Evolutionary conservation across 768 basidiomycete genomes (phyloP).

Genomic region (Naganishia friedmannii): DNA sequence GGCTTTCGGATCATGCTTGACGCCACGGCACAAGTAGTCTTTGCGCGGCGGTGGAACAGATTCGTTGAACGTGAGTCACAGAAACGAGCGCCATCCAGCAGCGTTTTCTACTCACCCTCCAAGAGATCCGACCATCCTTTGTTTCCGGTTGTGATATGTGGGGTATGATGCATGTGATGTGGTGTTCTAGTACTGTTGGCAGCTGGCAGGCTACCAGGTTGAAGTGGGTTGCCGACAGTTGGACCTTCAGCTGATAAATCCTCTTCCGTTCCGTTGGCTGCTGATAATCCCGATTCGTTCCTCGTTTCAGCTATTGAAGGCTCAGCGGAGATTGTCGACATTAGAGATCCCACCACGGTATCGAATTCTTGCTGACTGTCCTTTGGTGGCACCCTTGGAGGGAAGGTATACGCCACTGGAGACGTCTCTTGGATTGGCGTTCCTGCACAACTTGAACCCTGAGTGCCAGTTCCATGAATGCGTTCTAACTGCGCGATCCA

Average conservation of each 20-base stretch:
- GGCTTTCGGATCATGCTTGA: constrained; percentile 13
- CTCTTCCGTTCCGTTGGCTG: no score
- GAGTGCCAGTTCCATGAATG: constrained; percentile 1
- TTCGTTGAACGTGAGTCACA: not conserved
- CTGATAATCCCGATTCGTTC: constrained; percentile 8
- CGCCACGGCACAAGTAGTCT: constrained; percentile 32
- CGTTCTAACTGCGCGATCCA: constrained; percentile 31
- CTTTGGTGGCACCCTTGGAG: constrained; percentile 1
- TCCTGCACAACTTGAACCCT: not conserved
- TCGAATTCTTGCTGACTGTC: not conserved
- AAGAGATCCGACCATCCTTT: constrained; percentile 35
- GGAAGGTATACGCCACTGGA: not conserved
- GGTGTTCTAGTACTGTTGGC: constrained; percentile 7
- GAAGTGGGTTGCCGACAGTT: not conserved
- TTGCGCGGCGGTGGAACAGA: no score
- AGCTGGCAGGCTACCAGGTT: not conserved
- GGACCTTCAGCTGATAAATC: not conserved
- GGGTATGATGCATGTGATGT: constrained; percentile 31
- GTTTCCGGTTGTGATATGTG: constrained; percentile 13
- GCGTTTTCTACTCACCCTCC: constrained; percentile 24
- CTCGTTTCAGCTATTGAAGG: constrained; percentile 19
- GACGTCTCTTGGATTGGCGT: constrained; percentile 15
- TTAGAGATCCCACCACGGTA: not conserved
- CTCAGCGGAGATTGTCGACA: not conserved
- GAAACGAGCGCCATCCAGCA: not conserved